phyloP scores from a whole-genome alignment of 2,329 filamentous ascomycete species.

The Paecilomyces fulvus region DNA sequence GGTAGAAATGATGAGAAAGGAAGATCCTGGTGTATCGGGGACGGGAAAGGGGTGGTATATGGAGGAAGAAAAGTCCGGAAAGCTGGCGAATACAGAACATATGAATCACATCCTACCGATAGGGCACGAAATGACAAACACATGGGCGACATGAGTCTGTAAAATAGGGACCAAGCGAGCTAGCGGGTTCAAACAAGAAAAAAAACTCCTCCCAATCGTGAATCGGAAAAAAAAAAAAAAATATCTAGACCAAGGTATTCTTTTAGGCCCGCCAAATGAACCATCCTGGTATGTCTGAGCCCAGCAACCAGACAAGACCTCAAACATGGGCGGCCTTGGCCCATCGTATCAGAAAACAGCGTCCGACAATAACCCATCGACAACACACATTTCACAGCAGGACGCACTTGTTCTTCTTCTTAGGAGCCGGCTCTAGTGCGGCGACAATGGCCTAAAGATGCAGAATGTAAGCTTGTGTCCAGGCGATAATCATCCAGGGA shows the following conservation, averaged over 20 bases:
- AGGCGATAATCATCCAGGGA: conserved; percentile 1
- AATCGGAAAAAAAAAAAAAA: not conserved
- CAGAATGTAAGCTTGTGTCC: conserved; percentile 11
- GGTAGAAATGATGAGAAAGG: not conserved
- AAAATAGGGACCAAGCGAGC: not conserved
- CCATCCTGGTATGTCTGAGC: not conserved
- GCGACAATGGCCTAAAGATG: conserved; percentile 76
- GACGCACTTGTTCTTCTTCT: conserved; percentile 68
- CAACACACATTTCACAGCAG: conserved; percentile 47
- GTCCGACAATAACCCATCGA: not conserved
- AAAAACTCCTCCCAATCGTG: not conserved
- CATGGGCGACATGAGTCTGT: not conserved
- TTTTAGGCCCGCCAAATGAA: not conserved
- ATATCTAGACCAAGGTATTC: not conserved
- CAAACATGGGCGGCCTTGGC: not conserved
- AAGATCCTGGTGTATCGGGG: conserved; percentile 2
- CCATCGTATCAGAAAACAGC: not conserved
- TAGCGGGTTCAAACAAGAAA: not conserved
- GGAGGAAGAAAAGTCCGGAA: not conserved
- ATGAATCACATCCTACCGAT: not conserved
- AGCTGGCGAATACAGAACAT: not conserved
- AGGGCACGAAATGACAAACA: not conserved
- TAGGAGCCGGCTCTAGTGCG: conserved; percentile 77
- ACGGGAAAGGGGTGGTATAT: not conserved
- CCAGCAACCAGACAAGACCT: not conserved